A percentile compares a stretch with the other conserved stretches of the same genome.
Conservation (phyloP, 148 eudicot genomes). For the Cornus suecica region DNA sequence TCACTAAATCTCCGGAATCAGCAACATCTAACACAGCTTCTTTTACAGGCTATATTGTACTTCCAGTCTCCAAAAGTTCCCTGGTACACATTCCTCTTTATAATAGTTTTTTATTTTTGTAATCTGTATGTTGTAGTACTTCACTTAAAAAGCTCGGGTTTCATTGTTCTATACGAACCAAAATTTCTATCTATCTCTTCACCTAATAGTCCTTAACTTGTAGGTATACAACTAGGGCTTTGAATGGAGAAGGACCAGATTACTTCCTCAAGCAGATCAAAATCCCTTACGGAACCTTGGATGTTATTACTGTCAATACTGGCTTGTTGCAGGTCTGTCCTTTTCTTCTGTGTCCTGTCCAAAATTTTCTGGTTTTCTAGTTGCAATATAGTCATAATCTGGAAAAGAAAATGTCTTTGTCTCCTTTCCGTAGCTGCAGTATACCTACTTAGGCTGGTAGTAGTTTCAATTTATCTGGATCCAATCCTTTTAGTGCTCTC, state of each 20-base stretch:
- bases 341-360: not conserved
- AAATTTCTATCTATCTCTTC: not conserved
- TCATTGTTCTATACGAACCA: not conserved
- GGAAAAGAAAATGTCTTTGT: not conserved
- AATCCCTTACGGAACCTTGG: conserved; percentile 33
- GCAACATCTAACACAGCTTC: conserved; percentile 3
- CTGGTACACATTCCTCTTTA: conserved; percentile 33
- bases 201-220: conserved; percentile 16
- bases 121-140: not conserved
- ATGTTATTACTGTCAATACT: conserved; percentile 31
- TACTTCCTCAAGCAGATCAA: conserved; percentile 25
- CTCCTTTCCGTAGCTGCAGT: not conserved
- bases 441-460: not conserved
- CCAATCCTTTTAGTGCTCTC: not conserved
- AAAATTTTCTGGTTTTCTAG: not conserved
- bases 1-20: not conserved
- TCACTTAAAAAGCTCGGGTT: not conserved
- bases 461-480: not conserved
- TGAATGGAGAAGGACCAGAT: conserved; percentile 9
- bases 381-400: not conserved
- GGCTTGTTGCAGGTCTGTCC: conserved; percentile 31
- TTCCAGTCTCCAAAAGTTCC: conserved; percentile 32
- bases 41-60: conserved; percentile 35
- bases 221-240: conserved; percentile 47
- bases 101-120: conserved; percentile 4